Evolutionary conservation across 2,329 filamentous ascomycete genomes (phyloP).

Genomic region (Pestalotiopsis sp.): DNA sequence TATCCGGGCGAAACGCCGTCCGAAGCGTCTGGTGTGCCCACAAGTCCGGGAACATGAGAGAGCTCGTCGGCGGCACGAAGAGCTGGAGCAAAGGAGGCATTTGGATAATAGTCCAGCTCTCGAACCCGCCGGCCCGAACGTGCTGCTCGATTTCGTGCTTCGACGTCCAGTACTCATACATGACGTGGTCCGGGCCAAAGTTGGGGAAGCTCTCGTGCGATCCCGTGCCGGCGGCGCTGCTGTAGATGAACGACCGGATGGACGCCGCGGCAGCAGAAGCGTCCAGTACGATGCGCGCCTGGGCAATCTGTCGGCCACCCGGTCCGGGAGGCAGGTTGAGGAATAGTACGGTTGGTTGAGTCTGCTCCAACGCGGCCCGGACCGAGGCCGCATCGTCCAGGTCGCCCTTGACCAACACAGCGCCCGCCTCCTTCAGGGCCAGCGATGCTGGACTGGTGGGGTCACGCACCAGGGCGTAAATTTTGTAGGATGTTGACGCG

Average conservation of each 20-base stretch:
- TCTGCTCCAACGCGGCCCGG: not conserved
- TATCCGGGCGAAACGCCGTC: not conserved
- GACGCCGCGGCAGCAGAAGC: not conserved
- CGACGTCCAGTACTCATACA: constrained; percentile 8
- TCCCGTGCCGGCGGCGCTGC: not conserved
- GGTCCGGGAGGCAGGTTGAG: constrained; percentile 6
- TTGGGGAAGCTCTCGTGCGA: not conserved
- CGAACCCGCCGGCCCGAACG: constrained; percentile 6
- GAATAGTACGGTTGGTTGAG: not conserved
- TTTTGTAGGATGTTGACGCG: not conserved
- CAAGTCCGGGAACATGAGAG: constrained; percentile 5
- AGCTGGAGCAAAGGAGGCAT: not conserved
- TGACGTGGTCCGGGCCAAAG: not conserved
- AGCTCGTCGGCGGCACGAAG: constrained; percentile 3
- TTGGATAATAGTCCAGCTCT: constrained; percentile 2
- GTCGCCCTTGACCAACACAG: constrained; percentile 7
- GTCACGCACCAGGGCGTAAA: constrained; percentile 10
- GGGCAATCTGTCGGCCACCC: not conserved
- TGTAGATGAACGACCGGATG: not conserved
- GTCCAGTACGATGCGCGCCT: not conserved
- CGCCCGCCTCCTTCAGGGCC: not conserved
- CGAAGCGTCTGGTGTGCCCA: not conserved
- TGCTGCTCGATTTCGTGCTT: constrained; percentile 11
- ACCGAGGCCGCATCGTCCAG: constrained; percentile 8
- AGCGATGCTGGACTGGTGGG: not conserved